A percentile compares a stretch with the other conserved stretches of the same genome.
Conservation (phyloP, 768 basidiomycete species). For the Vishniacozyma victoriae region DNA sequence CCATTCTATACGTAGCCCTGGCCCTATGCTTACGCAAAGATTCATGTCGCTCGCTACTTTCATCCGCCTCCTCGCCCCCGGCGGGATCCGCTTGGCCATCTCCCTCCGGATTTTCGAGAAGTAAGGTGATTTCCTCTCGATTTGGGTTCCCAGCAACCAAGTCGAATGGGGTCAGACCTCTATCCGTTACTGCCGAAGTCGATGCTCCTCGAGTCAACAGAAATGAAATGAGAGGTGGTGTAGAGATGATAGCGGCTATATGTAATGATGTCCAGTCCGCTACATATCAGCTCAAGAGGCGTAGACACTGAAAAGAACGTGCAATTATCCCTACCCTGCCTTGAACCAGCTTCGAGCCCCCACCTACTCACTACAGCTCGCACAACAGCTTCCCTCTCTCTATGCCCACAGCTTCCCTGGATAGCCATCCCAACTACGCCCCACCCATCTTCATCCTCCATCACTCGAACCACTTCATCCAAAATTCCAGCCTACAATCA, state of each 20-base stretch:
- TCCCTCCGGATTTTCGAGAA: slow-evolving; percentile 53
- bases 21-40: too few relatives aligned
- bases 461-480: slow-evolving; percentile 35
- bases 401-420: slow-evolving; percentile 63
- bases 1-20: too few relatives aligned
- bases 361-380: slow-evolving; percentile 60
- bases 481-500: slow-evolving; percentile 23
- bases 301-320: neutral
- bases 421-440: slow-evolving; percentile 50
- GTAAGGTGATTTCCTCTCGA: slow-evolving; percentile 74
- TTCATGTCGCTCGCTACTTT: too few relatives aligned
- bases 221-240: slow-evolving; percentile 84
- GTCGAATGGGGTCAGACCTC: slow-evolving; percentile 79
- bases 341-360: slow-evolving; percentile 28
- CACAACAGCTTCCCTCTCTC: slow-evolving; percentile 87
- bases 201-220: slow-evolving; percentile 89
- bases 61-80: slow-evolving; percentile 20
- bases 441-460: slow-evolving; percentile 79
- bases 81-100: slow-evolving; percentile 15
- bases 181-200: slow-evolving; percentile 66
- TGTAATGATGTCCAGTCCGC: slow-evolving; percentile 95
- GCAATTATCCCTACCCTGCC: slow-evolving; percentile 21
- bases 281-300: slow-evolving; percentile 41
- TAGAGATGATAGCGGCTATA: slow-evolving; percentile 78
- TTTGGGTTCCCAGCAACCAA: slow-evolving; percentile 77